Evolutionary conservation across 2,329 filamentous ascomycete species (phyloP), one percentile per base, ranked within the genome.

Genomic region (Neopestalotiopsis sp.): DNA sequence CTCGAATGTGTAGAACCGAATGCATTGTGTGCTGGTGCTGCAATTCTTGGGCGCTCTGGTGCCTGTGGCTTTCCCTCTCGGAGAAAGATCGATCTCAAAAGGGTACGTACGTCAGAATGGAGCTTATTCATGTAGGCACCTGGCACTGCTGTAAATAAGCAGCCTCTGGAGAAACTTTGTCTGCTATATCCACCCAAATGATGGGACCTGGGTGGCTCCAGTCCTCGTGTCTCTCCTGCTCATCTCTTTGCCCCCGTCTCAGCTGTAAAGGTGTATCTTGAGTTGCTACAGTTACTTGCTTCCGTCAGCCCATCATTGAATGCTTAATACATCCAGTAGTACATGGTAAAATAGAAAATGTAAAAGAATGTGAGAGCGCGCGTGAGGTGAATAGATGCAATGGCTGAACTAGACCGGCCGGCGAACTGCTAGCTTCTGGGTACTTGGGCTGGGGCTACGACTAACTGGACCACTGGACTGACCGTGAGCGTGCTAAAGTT

Each of bases 391-490:
- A 20, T 52, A 52, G 45, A 52, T 52, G 45, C n/a, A 52, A 52
- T 52, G 45, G 45, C n/a, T 52, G n/a, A 17, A 52, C 45, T 52
- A 52, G 45, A 52, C 45, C 45, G n/a, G 45, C 45, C 45, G 45
- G 9, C 45, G 20, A 24, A 14, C 45, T 20, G 10, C 45, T 52
- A 52, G 45, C 45, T 7, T 52, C 6, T 52, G 20, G 45, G 45
- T 52, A 52, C 45, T 52, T 52, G 45, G 45, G 45, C 9, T n/a
- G 7, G 32, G 62, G 68, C 68, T 69, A 69, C 71, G 66, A 69
- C 68, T 67, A 67, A 67, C 70, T 70, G 69, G 70, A 28, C 24
- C 10, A 67, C 70, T 70, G 69, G 70, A 28, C 24, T 14, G 57
- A 28, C n/a, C 32, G 34, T 17, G 56, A 56, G 65, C 66, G 40